Evolutionary conservation across 2,329 filamentous ascomycete species (phyloP), one percentile per base, ranked within the genome.

Genomic region (Plectosphaerella sp.): DNA sequence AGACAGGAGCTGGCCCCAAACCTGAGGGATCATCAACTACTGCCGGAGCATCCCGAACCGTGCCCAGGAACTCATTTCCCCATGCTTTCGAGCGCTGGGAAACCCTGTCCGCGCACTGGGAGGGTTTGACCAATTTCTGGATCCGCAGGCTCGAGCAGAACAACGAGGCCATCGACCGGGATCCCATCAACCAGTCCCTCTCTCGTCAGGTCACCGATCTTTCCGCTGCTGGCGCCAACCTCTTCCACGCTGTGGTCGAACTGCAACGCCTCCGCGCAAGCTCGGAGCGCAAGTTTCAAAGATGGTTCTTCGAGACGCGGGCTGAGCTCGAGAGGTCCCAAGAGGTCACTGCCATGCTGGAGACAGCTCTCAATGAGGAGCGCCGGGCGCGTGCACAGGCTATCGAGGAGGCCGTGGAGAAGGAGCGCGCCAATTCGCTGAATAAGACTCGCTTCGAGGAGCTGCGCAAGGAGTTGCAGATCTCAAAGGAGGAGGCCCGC

Each of bases 81-180:
- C 94, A 97, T 70, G 94, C 94, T 0, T 99, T 99, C 63, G 93
- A 99, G 69, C 83, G 94, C 54, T 99, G 94, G 94, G 94, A 99
- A 67, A 93, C 90, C 0, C 73, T 99, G 3, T 99, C 94, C 0
- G 95, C 94, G 6, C 93, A 97, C 62, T 99, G 94, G 94, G 94
- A 99, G 68, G 94, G 94, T 5, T 78, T 99, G 54, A 97, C 94
- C 0, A 93, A 91, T 54, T 97, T 96, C 71, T 99, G 94, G 93
- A 94, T 99, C 58, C 88, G 91, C 46, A 86, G 91, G 60, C 77
- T 99, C 8, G 90, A 99, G 70, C 86, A 94, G 66, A 96, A 96
- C 65, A 88, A 89, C 25, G 86, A 91, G 50, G 91, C 96, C 58
- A 82, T 96, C 39, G 86, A 88, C 58, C 79, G 86, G 12, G 89